phyloP scores from a whole-genome alignment of 139 green algal genomes.

The Chlorella sorokiniana region DNA sequence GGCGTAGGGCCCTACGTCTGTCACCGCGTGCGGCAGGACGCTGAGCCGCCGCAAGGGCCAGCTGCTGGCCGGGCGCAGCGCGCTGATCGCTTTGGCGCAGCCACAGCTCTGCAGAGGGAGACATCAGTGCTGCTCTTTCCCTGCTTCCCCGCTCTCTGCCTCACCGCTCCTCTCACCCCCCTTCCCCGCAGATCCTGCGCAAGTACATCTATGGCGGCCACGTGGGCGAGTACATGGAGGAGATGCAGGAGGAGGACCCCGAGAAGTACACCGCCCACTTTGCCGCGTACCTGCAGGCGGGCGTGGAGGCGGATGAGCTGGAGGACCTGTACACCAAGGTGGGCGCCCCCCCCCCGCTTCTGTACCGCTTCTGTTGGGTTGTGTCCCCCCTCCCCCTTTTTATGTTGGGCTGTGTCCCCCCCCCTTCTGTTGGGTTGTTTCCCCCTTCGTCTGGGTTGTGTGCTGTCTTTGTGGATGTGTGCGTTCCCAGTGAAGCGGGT shows the following conservation, averaged over 20 bases:
- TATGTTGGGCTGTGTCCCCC: no score
- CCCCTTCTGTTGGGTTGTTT: no score
- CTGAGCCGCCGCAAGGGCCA: no score
- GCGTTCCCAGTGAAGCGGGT: no score
- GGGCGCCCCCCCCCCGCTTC: neutral
- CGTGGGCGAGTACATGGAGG: constrained; percentile 98
- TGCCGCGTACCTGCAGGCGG: constrained; percentile 82
- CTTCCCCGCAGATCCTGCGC: constrained; percentile 52
- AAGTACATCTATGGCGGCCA: constrained; percentile 96
- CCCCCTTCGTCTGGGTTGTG: no score
- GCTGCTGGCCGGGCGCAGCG: no score
- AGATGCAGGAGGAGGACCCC: constrained; percentile 94
- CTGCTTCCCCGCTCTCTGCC: neutral
- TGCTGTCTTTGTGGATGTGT: no score
- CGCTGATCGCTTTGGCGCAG: no score
- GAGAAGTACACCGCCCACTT: constrained; percentile 99
- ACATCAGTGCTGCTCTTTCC: neutral
- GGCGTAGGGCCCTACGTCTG: no score
- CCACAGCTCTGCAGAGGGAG: no score
- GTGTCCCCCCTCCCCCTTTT: no score
- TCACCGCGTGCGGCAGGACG: no score
- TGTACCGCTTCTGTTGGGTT: neutral
- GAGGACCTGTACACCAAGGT: constrained; percentile 89
- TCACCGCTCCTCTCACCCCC: neutral
- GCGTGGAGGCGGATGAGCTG: constrained; percentile 83